Conservation (phyloP, 495 filamentous ascomycete species). For the Penicillium roqueforti region DNA sequence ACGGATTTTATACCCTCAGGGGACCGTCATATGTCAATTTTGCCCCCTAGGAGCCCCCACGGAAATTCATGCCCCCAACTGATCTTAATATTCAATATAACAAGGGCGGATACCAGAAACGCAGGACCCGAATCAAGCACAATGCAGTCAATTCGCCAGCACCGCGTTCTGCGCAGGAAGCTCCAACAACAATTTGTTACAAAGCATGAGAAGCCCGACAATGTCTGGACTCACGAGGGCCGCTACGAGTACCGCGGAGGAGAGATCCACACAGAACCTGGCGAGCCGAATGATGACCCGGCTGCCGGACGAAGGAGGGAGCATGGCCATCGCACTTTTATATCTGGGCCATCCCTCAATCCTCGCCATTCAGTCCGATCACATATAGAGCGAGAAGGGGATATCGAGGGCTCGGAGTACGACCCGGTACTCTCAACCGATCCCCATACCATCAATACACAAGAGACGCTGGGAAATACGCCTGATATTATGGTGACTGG, state of each 20-base stretch:
- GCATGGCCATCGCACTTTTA: constrained; percentile 14
- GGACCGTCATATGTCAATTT: constrained; percentile 7
- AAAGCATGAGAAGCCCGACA: constrained; percentile 8
- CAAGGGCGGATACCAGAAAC: not conserved
- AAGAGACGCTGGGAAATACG: constrained; percentile 13
- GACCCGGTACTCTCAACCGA: constrained; percentile 8
- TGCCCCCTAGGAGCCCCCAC: not conserved
- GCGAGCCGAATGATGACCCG: constrained; percentile 5
- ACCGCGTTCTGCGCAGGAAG: constrained; percentile 33
- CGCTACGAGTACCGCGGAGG: constrained; percentile 14
- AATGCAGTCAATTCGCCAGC: constrained; percentile 37
- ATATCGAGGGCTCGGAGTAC: constrained; percentile 13
- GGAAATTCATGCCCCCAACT: not conserved
- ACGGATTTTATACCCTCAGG: constrained; percentile 1
- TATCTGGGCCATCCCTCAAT: constrained; percentile 10
- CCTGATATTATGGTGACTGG: constrained; percentile 22
- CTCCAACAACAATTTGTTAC: constrained; percentile 30
- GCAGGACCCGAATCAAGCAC: constrained; percentile 5
- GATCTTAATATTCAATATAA: not conserved
- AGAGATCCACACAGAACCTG: constrained; percentile 7
- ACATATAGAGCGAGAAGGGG: constrained; percentile 17
- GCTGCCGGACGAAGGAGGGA: constrained; percentile 7
- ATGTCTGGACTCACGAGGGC: constrained; percentile 17
- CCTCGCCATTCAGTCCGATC: constrained; percentile 9
- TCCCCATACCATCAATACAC: constrained; percentile 21